These are phyloP conservation scores for Cornus controversa DNA, from an alignment of 148 eudicot genomes.

Conservation along the genomic window DNA sequence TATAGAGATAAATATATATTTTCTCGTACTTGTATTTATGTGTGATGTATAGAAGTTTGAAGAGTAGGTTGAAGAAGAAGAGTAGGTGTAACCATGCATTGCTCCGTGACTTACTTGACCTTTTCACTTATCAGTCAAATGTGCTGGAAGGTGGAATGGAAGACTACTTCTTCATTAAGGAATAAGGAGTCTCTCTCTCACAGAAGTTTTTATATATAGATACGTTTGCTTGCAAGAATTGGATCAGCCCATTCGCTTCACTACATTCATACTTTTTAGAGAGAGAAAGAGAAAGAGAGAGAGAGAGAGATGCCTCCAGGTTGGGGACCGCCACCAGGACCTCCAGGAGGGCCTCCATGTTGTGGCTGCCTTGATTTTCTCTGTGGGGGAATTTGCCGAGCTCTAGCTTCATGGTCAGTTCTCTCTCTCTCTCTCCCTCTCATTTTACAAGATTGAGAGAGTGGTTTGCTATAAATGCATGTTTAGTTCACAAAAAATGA, in stretches of 20 bases:
- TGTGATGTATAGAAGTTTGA: too few species aligned
- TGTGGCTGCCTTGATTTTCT: constrained; percentile 18
- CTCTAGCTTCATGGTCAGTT: constrained; percentile 8
- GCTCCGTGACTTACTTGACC: too few species aligned
- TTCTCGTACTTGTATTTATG: too few species aligned
- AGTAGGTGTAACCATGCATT: background rate
- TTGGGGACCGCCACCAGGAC: background rate
- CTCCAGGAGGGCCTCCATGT: background rate
- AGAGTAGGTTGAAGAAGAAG: background rate
- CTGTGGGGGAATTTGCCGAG: constrained; percentile 12
- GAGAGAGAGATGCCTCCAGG: background rate
- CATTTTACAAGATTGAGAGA: background rate
- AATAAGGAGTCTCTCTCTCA: background rate
- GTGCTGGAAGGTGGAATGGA: too few species aligned
- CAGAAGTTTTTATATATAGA: background rate
- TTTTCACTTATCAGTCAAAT: too few species aligned
- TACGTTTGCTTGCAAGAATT: too few species aligned
- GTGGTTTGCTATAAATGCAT: background rate
- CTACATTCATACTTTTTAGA: too few species aligned
- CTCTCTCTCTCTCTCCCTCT: background rate
- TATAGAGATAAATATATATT: too few species aligned
- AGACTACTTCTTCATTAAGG: background rate
- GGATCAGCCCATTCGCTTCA: background rate
- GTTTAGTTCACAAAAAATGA: too few species aligned
- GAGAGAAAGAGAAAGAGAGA: background rate